Base-by-base conservation (phyloP, 225 moss, liverwort and hornwort species). In the Rhytidiadelphus loreus region DNA sequence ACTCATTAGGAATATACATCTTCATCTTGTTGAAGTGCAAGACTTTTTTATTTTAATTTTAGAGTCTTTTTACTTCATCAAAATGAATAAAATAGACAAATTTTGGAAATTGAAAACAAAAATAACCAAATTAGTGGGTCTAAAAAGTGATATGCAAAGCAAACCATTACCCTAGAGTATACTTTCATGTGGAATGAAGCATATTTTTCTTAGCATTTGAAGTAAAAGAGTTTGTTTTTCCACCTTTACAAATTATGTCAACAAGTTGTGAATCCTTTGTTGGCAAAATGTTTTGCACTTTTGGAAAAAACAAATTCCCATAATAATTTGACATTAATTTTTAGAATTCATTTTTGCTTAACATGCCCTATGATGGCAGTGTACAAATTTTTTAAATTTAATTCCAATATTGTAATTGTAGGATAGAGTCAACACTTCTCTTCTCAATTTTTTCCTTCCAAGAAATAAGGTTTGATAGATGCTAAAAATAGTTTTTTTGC, bases 371-470 rank as follows among this genome's bases (percentile, higher is more conserved):
- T 20, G 3, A 11, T 1, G 37, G 11, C 0, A 0, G 3, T 66
- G 37, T 37, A 21, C 37, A 20, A 37, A 65, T 10, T 3, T 35
- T 33, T 35, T 1, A 17, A 17, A 18, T 65, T 37, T 35, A 35
- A n/a, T n/a, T 4, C 11, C 22, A 22, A 66, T 12, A n/a, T 4
- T 6, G 2, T 66, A 66, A 35, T 12, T 11, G 7, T n/a, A n/a
- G 6, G 21, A 1, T 6, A 66, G 4, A 7, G 6, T 66, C 1
- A 2, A 1, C 66, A n/a, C 22, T 0, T n/a, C 12, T 20, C 11
- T n/a, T 2, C 0, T 1, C 1, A 37, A 35, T 8, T 6, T 12
- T 37, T 37, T 35, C 6, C 26, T 35, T 11, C 2, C 0, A 2
- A 65, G 3, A 18, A 65, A 65, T 19, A 65, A 65, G 9, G 17